These are phyloP conservation scores for Scleroderma bovista DNA, from an alignment of 768 basidiomycete genomes.

Conservation along the genomic window DNA sequence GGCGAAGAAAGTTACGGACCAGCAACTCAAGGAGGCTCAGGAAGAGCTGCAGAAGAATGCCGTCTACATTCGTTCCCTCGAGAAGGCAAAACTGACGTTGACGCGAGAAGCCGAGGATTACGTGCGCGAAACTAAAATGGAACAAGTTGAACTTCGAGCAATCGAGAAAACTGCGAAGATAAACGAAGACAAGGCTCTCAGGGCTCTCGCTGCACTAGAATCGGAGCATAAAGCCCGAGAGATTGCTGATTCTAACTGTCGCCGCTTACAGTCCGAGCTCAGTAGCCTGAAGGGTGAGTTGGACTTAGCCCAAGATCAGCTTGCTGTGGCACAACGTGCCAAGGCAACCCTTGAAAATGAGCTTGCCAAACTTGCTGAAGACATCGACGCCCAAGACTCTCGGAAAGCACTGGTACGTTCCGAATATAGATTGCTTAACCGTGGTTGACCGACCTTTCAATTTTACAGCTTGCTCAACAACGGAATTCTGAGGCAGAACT, in stretches of 20 bases:
- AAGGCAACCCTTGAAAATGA: constrained; percentile 65
- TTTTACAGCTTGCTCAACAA: constrained; percentile 60
- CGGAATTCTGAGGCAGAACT: constrained; percentile 58
- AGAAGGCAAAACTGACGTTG: constrained; percentile 71
- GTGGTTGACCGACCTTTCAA: background rate
- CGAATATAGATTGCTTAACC: background rate
- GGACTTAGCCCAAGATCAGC: constrained; percentile 49
- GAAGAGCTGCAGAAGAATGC: constrained; percentile 69
- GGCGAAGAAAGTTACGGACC: constrained; percentile 91
- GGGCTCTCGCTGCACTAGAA: constrained; percentile 55
- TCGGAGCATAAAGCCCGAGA: constrained; percentile 64
- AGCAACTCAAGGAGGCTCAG: constrained; percentile 79
- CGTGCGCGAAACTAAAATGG: constrained; percentile 64
- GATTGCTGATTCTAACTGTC: constrained; percentile 55
- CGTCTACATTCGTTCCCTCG: constrained; percentile 77
- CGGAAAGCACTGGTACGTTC: constrained; percentile 58
- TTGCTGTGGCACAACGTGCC: constrained; percentile 49
- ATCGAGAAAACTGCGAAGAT: constrained; percentile 63
- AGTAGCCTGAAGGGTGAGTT: constrained; percentile 50
- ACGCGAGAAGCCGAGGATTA: constrained; percentile 82
- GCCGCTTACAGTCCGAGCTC: constrained; percentile 57
- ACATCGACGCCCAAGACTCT: constrained; percentile 60
- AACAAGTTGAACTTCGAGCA: constrained; percentile 55
- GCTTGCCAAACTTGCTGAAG: constrained; percentile 59
- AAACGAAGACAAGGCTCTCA: constrained; percentile 56